Evolutionary conservation across 2,329 filamentous ascomycete species (phyloP).

Genomic region (Penicillium sp.): DNA sequence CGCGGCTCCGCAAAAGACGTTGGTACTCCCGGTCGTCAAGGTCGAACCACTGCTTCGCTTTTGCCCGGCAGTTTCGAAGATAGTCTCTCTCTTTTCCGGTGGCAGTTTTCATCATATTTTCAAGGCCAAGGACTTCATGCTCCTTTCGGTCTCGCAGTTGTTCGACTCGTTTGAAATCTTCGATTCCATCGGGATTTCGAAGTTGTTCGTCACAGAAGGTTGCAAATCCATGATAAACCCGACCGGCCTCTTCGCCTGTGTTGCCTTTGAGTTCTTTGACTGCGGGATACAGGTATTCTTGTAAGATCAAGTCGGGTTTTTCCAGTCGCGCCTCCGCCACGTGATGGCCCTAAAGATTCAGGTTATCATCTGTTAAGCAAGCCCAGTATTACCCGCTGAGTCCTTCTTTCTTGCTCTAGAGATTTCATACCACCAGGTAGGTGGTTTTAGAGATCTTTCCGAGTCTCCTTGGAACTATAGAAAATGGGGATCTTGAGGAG

Average conservation of each 20-base stretch:
- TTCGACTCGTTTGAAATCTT: constrained; percentile 80
- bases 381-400: too few species aligned
- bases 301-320: constrained; percentile 86
- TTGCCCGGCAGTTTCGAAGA: constrained; percentile 64
- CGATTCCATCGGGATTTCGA: constrained; percentile 78
- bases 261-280: constrained; percentile 76
- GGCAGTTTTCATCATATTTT: constrained; percentile 56
- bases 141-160: constrained; percentile 78
- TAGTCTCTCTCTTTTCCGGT: constrained; percentile 57
- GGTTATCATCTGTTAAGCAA: not conserved
- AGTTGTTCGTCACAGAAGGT: constrained; percentile 93
- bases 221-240: constrained; percentile 93
- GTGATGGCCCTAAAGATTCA: constrained; percentile 67
- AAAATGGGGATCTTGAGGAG: not conserved
- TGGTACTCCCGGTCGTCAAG: constrained; percentile 86
- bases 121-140: constrained; percentile 75
- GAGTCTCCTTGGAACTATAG: too few species aligned
- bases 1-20: constrained; percentile 72
- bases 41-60: constrained; percentile 85
- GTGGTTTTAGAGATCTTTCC: too few species aligned
- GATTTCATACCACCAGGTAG: too few species aligned
- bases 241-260: constrained; percentile 72
- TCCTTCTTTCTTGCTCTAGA: too few species aligned
- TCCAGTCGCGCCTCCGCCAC: constrained; percentile 87
- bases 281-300: constrained; percentile 80